These are phyloP conservation scores for Rutstroemia sp. DNA, from an alignment of 2,329 filamentous ascomycete species.

Conservation along the genomic window DNA sequence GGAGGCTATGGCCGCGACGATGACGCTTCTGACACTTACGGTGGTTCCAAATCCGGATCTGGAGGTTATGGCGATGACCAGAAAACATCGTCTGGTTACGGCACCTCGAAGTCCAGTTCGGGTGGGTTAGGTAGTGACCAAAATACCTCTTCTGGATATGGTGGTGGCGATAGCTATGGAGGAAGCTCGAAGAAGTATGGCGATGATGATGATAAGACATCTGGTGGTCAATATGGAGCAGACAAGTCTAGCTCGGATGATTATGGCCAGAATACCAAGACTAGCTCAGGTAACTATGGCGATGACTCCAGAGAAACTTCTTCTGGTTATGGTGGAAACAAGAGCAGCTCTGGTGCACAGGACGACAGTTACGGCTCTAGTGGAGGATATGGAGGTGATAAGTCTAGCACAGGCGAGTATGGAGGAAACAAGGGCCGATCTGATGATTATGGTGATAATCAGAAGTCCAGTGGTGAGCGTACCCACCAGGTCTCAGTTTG, in stretches of 20 bases:
- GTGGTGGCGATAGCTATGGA: not conserved
- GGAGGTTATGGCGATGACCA: not conserved
- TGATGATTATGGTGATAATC: not conserved
- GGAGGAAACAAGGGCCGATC: not conserved
- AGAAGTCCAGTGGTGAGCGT: not conserved
- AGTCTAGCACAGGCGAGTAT: not conserved
- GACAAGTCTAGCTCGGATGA: not conserved
- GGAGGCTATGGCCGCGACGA: not conserved
- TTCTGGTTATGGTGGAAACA: not conserved
- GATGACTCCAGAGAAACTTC: not conserved
- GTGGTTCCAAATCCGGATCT: not conserved
- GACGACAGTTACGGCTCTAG: not conserved
- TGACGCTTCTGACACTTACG: not conserved
- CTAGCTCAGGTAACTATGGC: not conserved
- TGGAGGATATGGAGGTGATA: not conserved
- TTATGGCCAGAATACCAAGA: not conserved
- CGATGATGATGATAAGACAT: not conserved
- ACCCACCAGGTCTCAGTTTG: not conserved
- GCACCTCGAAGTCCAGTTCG: not conserved
- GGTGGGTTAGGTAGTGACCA: not conserved
- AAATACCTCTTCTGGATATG: not conserved
- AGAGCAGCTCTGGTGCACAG: not conserved
- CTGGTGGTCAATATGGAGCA: not conserved
- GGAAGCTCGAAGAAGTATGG: not conserved
- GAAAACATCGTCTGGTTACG: not conserved